Evolutionary conservation across 805 yeast species (phyloP), one percentile per base, ranked within the genome.

Genomic region (Tetrapisispora phaffii): DNA sequence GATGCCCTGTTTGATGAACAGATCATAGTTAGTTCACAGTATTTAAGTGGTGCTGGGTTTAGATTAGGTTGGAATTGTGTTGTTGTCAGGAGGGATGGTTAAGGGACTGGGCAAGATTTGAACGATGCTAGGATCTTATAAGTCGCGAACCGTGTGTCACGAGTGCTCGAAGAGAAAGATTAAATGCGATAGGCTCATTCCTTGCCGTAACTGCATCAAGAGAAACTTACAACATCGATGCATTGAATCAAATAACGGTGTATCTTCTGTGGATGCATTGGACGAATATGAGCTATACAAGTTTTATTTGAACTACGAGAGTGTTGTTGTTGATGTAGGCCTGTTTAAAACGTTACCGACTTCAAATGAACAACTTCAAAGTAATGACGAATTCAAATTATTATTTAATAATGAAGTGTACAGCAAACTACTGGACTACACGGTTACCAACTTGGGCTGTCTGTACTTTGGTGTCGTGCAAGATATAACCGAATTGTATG

Each of bases 171-270:
- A 44, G 22, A 51, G 61, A 24, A 64, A 63, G 39, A 58, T 62
- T 15, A 61, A 62, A 45, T 64, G 68, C 48, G 66, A 63, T 42
- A 51, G 65, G 21, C 42, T 53, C 37, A 44, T 60, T 8, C 67
- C 68, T 1, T 64, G 68, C 38, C 44, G 57, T 19, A 53, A 57
- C 41, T 64, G 68, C 49, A 45, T 52, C 2, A 57, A 55, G 38
- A 56, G 59, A 48, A 61, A 62, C 4, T 44, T 50, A 23, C 57
- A 57, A 28, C 44, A 53, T 20, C 53, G 48, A 34, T 64, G 66
- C 37, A 46, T 53, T 4, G 44, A 47, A 22, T 46, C 46, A 1
- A 44, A 24, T 3, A 39, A 34, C 16, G 3, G 6, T 12, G 26
- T 12, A 2, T 2, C 16, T 16, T 5, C n/a, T 17, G 12, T n/a